A percentile compares a stretch with the other conserved stretches of the same genome.
Evolutionary conservation across 2,329 filamentous ascomycete species (phyloP).

Genomic region (Alternaria longipes): DNA sequence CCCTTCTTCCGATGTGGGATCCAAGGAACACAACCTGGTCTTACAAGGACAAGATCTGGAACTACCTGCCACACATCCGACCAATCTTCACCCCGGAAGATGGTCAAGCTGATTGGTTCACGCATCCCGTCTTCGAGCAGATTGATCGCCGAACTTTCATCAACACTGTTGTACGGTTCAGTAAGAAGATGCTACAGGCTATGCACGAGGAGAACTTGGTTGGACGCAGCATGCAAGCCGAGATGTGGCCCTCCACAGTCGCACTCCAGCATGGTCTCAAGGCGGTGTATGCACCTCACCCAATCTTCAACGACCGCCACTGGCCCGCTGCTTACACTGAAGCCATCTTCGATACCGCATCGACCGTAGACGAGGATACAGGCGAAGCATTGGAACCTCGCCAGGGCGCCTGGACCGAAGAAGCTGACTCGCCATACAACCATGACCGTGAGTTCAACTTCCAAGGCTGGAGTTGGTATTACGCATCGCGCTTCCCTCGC

Average conservation of each 20-base stretch:
- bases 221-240: slow-evolving; percentile 90
- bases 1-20: slow-evolving; percentile 91
- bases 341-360: slow-evolving; percentile 74
- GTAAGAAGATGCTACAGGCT: slow-evolving; percentile 76
- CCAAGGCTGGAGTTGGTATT: slow-evolving; percentile 88
- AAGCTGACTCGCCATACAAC: slow-evolving; percentile 55
- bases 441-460: slow-evolving; percentile 87
- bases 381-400: slow-evolving; percentile 67
- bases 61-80: slow-evolving; percentile 63
- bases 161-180: slow-evolving; percentile 87
- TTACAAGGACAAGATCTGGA: slow-evolving; percentile 61
- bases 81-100: slow-evolving; percentile 90
- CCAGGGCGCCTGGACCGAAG: slow-evolving; percentile 58
- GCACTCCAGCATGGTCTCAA: slow-evolving; percentile 93
- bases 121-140: slow-evolving; percentile 57
- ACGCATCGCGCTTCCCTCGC: slow-evolving; percentile 81
- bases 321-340: slow-evolving; percentile 86
- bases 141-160: slow-evolving; percentile 82
- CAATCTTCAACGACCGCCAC: slow-evolving; percentile 83
- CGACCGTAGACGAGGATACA: slow-evolving; percentile 28
- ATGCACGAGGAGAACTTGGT: slow-evolving; percentile 93
- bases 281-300: slow-evolving; percentile 89
- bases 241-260: slow-evolving; percentile 93
- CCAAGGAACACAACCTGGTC: slow-evolving; percentile 86
- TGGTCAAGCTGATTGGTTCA: slow-evolving; percentile 64